Base-by-base conservation (phyloP, 2,329 filamentous ascomycete species). In the Cladophialophora carrionii region DNA sequence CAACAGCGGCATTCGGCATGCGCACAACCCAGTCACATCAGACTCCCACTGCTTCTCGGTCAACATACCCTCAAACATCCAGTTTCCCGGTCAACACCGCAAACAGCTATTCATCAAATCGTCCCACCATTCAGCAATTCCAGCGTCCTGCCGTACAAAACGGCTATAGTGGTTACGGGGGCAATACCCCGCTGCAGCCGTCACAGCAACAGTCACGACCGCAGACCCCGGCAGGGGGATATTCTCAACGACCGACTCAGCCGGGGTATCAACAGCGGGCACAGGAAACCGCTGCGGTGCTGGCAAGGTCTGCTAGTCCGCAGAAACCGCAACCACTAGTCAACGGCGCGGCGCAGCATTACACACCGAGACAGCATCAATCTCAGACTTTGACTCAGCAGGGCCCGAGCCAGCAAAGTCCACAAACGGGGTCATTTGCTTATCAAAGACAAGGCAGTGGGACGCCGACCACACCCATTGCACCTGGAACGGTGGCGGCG, bases 141-240 rank as follows among this genome's bases (percentile, higher is more conserved):
- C 78, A 80, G 68, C 76, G 79, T 17, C 71, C 77, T 20, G 24
- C 37, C 4, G 66, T 69, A 14, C 74, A 74, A 57, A 80, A 79
- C 57, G 77, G 77, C 54, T 77, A 65, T 56, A 55, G 55, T n/a
- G 62, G 60, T 46, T 66, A 65, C 49, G 59, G 56, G 10, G 52
- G 58, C 7, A 60, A 52, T 24, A 62, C 55, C 14, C 58, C 65
- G 26, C 57, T 34, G 22, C 59, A 66, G 12, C 57, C 65, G 26
- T 57, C 29, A 24, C 61, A 66, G 53, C 37, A 67, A 41, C 61
- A 56, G 31, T 52, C 57, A 10, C 59, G 54, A 51, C 29, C 57
- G n/a, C 70, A 71, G 51, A 67, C 69, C n/a, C 67, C 69, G 3
- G 63, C 61, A 10, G 66, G 63, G 53, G 65, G 53, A 20, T 71